These are phyloP conservation scores for Chalara sp. DNA, from an alignment of 2,329 filamentous ascomycete genomes.

Conservation along the genomic window DNA sequence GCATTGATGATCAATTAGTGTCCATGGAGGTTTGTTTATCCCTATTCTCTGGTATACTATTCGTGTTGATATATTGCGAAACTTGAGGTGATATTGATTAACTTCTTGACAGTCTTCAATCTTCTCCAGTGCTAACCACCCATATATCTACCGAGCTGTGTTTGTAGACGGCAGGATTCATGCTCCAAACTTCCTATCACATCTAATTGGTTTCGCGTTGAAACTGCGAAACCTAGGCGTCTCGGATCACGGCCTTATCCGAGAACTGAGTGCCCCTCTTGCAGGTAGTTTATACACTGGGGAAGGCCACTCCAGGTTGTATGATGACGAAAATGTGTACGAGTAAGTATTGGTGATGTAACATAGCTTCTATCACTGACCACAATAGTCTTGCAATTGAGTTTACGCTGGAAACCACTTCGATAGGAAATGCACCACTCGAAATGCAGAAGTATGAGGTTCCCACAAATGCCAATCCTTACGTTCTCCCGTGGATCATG, in stretches of 20 bases:
- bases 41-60: too few relatives aligned
- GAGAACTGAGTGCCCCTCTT: conserved; percentile 80
- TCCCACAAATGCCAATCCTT: conserved; percentile 63
- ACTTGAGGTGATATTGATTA: conserved; percentile 6
- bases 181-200: conserved; percentile 86
- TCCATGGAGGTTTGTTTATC: conserved; percentile 67
- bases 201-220: conserved; percentile 85
- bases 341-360: conserved; percentile 39
- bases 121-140: conserved; percentile 79
- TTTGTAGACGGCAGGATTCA: conserved; percentile 93
- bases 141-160: conserved; percentile 90
- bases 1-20: conserved; percentile 94
- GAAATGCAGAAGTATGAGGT: conserved; percentile 44
- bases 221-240: conserved; percentile 92
- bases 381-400: conserved; percentile 54
- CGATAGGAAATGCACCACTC: conserved; percentile 40
- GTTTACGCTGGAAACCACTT: conserved; percentile 67
- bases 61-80: background rate
- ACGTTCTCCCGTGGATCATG: conserved; percentile 92
- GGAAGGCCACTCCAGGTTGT: conserved; percentile 88
- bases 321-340: conserved; percentile 85
- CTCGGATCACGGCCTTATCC: conserved; percentile 85
- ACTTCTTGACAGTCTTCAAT: conserved; percentile 60
- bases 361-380: conserved; percentile 6
- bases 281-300: conserved; percentile 88